Conservation (phyloP, 192 early-diverging fungal species). For the Rhizophagus clarus region DNA sequence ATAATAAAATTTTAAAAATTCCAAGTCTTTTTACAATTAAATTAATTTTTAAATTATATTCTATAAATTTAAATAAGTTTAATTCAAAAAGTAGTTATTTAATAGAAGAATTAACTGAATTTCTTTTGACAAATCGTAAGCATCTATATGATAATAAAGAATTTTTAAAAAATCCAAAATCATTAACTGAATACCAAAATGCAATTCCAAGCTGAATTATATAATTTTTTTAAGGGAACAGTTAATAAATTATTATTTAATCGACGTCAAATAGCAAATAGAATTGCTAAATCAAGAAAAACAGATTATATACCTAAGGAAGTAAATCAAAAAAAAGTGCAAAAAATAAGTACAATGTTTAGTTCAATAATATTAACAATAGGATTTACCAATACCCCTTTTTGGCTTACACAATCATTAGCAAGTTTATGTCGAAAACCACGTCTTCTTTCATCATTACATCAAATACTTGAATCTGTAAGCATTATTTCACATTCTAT, state of each 20-base stretch:
- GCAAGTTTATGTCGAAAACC: too few species aligned
- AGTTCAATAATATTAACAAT: too few species aligned
- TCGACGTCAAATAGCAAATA: neutral
- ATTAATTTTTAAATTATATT: neutral
- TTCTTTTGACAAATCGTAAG: neutral
- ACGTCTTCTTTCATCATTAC: too few species aligned
- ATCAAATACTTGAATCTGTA: too few species aligned
- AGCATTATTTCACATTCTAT: too few species aligned
- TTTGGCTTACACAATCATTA: too few species aligned
- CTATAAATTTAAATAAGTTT: neutral
- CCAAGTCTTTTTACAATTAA: neutral
- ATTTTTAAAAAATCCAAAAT: neutral
- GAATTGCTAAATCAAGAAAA: neutral
- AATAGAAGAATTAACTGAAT: neutral
- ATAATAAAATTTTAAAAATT: neutral
- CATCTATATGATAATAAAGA: neutral
- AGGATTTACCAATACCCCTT: too few species aligned
- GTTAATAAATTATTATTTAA: neutral
- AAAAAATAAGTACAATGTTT: too few species aligned
- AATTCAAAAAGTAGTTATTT: neutral
- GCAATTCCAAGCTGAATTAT: neutral
- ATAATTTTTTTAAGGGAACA: neutral
- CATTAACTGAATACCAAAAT: neutral
- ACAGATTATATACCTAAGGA: neutral
- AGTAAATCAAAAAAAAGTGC: neutral